Evolutionary conservation across 2,329 filamentous ascomycete species (phyloP), one percentile per base, ranked within the genome.

Genomic region (Fragosphaeria purpurea): DNA sequence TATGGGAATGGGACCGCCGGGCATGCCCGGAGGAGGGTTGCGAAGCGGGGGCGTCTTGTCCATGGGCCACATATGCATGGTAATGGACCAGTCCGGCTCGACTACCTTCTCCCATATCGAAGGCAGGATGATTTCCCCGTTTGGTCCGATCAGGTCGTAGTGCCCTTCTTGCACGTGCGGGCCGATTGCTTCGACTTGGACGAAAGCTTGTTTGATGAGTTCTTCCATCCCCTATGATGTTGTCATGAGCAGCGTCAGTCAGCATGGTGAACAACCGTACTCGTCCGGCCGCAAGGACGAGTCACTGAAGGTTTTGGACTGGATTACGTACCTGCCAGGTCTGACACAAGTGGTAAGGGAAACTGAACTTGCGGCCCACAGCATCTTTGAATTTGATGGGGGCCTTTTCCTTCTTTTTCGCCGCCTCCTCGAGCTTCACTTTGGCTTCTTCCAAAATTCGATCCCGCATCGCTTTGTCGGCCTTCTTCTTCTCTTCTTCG

Each of bases 361-460:
- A 95, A 67, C 82, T 93, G 65, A 94, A 96, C 66, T 94, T 95
- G 57, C 90, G 79, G 35, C 88, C 87, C 12, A 96, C 82, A 1
- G 89, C 89, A 63, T 96, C 90, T 67, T 94, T 94, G 70, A 95
- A 95, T 58, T 83, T 84, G 64, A 95, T 87, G 3, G 86, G 87
- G 42, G 82, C 74, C 65, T 88, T 86, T 41, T 83, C 77, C 54
- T 76, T 76, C 57, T 72, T 72, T 56, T 66, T 67, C 11, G 61
- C 62, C 2, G 66, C 69, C 55, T 73, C 71, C 40, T 71, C 65
- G 7, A 68, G 65, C 59, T 73, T 73, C 35, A 60, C 58, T 60
- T 73, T 72, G 13, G 69, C 67, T 48, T 74, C 73, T 39, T 72
- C 70, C 39, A 74, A 59, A 22, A 73, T 57, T 56, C 68, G 71